These are phyloP conservation scores for Ambrosiella beaveri DNA, from an alignment of 2,329 filamentous ascomycete genomes.

Conservation along the genomic window DNA sequence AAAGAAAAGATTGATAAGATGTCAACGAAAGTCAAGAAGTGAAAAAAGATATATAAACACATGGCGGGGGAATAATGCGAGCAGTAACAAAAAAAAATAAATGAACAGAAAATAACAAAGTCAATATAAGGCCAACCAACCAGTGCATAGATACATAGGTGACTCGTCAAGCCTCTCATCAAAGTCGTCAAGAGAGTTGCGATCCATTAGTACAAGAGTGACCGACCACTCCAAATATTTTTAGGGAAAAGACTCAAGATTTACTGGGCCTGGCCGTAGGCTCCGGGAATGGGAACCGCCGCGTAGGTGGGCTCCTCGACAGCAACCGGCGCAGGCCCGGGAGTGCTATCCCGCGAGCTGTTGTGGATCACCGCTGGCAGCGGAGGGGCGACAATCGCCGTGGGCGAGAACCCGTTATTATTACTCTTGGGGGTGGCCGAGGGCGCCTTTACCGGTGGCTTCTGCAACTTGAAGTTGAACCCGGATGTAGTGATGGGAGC, in stretches of 20 bases:
- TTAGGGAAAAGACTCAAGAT: neutral
- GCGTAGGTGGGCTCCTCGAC: slow-evolving; percentile 74
- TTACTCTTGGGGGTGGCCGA: slow-evolving; percentile 49
- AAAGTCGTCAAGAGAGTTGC: neutral
- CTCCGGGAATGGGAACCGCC: slow-evolving; percentile 72
- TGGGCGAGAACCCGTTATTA: slow-evolving; percentile 44
- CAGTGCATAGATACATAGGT: neutral
- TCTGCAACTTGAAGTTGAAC: slow-evolving; percentile 56
- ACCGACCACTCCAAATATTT: neutral
- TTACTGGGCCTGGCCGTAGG: slow-evolving; percentile 34
- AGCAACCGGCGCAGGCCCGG: slow-evolving; percentile 36
- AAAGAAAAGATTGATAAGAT: slow-evolving; percentile 3
- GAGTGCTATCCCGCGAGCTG: neutral
- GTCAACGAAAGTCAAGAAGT: neutral
- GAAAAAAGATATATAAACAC: neutral
- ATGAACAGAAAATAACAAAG: neutral
- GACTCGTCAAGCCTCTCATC: neutral
- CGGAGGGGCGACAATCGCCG: slow-evolving; percentile 22
- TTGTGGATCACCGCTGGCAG: slow-evolving; percentile 11
- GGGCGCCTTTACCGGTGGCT: slow-evolving; percentile 64
- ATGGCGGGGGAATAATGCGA: neutral
- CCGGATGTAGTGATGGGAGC: neutral
- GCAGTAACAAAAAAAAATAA: neutral
- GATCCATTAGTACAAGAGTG: neutral
- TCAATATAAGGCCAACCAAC: neutral